These are phyloP conservation scores for Whalleya microplaca DNA, from an alignment of 2,329 filamentous ascomycete genomes.

Conservation along the genomic window DNA sequence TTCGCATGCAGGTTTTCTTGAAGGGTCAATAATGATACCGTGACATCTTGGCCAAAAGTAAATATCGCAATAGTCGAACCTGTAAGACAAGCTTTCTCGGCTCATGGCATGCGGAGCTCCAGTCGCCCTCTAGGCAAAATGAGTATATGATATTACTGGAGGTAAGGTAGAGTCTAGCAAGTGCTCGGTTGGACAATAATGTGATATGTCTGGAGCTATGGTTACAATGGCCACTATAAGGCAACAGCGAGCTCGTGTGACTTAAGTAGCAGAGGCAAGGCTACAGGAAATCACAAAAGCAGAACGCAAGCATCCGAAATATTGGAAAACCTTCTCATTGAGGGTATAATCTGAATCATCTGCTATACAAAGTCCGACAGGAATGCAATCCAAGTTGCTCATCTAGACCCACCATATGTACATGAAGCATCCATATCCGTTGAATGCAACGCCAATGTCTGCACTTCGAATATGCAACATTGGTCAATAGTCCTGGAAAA, in stretches of 20 bases:
- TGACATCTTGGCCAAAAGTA: not conserved
- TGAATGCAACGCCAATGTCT: constrained; percentile 16
- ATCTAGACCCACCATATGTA: not conserved
- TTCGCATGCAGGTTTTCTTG: not conserved
- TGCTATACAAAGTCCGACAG: not conserved
- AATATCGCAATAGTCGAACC: not conserved
- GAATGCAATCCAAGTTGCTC: not conserved
- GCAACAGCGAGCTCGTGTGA: not conserved
- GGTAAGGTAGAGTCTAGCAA: not conserved
- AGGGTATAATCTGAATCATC: not conserved
- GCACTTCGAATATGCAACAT: constrained; percentile 16
- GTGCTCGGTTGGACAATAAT: not conserved
- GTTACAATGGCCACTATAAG: not conserved
- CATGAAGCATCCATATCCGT: not conserved
- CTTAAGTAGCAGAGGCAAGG: not conserved
- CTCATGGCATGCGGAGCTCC: not conserved
- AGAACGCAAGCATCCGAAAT: not conserved
- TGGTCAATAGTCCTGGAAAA: not conserved
- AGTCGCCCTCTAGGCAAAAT: not conserved
- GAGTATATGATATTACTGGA: not conserved
- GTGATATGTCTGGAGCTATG: not conserved
- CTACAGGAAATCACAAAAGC: not conserved
- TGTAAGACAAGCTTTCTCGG: not conserved
- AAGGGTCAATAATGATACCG: not conserved
- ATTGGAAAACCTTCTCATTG: not conserved